These are phyloP conservation scores for Entomortierella beljakovae DNA, from an alignment of 192 early-diverging fungal genomes.

Conservation along the genomic window DNA sequence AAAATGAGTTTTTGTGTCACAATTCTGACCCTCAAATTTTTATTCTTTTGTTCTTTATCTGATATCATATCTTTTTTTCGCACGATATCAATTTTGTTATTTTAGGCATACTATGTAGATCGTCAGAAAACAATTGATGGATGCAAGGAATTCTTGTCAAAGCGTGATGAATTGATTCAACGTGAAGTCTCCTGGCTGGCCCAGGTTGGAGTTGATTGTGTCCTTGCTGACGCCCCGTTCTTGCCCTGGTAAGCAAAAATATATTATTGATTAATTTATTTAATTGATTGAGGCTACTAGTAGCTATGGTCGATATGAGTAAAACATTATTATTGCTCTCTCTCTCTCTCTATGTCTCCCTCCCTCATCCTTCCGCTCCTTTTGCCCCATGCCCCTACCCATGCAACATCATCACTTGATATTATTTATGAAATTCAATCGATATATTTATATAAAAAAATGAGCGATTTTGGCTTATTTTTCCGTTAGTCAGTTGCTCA, in stretches of 20 bases:
- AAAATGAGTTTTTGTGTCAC: too few relatives aligned
- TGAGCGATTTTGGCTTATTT: too few relatives aligned
- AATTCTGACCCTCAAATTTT: not conserved
- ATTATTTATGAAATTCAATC: too few relatives aligned
- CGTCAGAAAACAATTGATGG: conserved; percentile 65
- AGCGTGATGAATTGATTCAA: conserved; percentile 51
- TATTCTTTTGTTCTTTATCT: not conserved
- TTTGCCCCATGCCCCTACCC: too few relatives aligned
- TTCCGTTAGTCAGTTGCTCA: too few relatives aligned
- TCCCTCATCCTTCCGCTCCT: too few relatives aligned
- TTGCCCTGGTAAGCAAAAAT: conserved; percentile 63
- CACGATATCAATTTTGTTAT: conserved; percentile 66
- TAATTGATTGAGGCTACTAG: too few relatives aligned
- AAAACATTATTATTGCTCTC: not conserved
- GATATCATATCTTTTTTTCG: not conserved
- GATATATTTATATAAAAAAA: too few relatives aligned
- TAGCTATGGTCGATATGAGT: too few relatives aligned
- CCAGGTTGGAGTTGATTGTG: conserved; percentile 63
- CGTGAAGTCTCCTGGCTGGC: conserved; percentile 64
- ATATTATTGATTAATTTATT: not conserved
- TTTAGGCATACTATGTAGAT: conserved; percentile 67
- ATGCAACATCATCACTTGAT: too few relatives aligned
- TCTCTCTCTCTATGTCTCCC: too few relatives aligned
- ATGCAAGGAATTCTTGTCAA: conserved; percentile 58
- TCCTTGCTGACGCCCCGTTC: conserved; percentile 69